Base-by-base conservation (phyloP, 208 protist genomes). In the Trichomonas vaginalis region DNA sequence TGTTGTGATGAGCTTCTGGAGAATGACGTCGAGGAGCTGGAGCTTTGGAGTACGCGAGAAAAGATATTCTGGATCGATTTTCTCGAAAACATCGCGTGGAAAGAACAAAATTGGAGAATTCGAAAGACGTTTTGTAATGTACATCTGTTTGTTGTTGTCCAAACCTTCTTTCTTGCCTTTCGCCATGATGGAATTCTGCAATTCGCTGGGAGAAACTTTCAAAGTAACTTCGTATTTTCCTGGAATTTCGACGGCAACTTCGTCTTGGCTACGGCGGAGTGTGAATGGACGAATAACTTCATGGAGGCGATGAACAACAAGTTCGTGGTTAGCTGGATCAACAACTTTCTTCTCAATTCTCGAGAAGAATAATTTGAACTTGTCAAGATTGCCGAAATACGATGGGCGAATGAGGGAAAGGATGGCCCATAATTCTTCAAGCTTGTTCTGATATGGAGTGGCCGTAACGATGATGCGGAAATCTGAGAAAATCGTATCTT, bases 181-280 rank as follows among this genome's bases (percentile, higher is more conserved):
- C 21, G 35, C 3, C 3, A 92, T 35, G 46, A 92, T 17, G 4
- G 0, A 8, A 12, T 51, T 48, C 35, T 92, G 86, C 27, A 92
- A 51, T 37, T 48, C 45, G 17, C 27, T 15, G 35, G 86, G 86
- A 21, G 45, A 47, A 51, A 2, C 6, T 51, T 92, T 92, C 10
- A 92, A 2, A 39, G 86, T 92, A 51, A 92, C n/a, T 92, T 92
- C 86, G 46, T 48, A 15, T 51, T 92, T 92, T 12, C 45, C 45
- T 92, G 86, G 40, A 35, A 92, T 92, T 9, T 92, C 23, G 14
- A 51, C 17, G 2, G 23, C 3, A 27, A 99, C 98, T 47, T 98
- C 97, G 35, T 97, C 97, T 96, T 99, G 99, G 47, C 98, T 98
- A 96, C 99, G 97, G 35, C 99, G 98, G 62, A 98, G 83, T 14